Conservation (phyloP, 805 yeast species). For the Brettanomyces nanus region DNA sequence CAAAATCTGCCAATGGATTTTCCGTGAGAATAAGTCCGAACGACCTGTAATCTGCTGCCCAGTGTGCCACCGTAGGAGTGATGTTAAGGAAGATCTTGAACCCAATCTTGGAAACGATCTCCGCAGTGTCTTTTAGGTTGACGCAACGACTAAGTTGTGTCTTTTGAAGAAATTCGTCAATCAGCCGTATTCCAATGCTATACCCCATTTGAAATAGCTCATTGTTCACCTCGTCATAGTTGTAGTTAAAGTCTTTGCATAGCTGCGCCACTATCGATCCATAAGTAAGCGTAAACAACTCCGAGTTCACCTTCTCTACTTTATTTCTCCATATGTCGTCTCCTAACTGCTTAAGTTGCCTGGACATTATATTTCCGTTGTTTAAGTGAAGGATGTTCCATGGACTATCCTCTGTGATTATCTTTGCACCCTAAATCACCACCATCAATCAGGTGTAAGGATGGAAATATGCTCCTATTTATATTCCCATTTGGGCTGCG, state of each 20-base stretch:
- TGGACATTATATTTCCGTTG: not conserved
- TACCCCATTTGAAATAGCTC: slow-evolving; percentile 93
- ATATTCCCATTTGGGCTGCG: too few relatives aligned
- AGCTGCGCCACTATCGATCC: slow-evolving; percentile 91
- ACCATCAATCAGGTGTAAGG: too few relatives aligned
- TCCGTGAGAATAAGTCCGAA: slow-evolving; percentile 70
- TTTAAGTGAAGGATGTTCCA: too few relatives aligned
- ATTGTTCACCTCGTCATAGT: slow-evolving; percentile 69
- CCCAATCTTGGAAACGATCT: slow-evolving; percentile 76
- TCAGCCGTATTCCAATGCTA: slow-evolving; percentile 82
- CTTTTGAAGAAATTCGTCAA: slow-evolving; percentile 88
- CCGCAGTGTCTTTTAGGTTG: slow-evolving; percentile 78
- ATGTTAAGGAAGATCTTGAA: slow-evolving; percentile 85
- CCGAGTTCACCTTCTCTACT: slow-evolving; percentile 86
- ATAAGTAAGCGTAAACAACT: slow-evolving; percentile 87
- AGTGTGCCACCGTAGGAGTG: slow-evolving; percentile 57
- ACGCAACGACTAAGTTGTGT: slow-evolving; percentile 81
- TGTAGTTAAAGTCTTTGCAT: slow-evolving; percentile 71
- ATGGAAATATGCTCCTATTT: too few relatives aligned
- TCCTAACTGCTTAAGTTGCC: slow-evolving; percentile 39
- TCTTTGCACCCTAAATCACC: not conserved
- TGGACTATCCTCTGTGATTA: not conserved
- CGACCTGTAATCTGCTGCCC: slow-evolving; percentile 69
- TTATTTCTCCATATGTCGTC: slow-evolving; percentile 90
- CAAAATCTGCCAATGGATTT: slow-evolving; percentile 91